Evolutionary conservation across 2,329 filamentous ascomycete genomes (phyloP).

Genomic region (Penicillium sp.): DNA sequence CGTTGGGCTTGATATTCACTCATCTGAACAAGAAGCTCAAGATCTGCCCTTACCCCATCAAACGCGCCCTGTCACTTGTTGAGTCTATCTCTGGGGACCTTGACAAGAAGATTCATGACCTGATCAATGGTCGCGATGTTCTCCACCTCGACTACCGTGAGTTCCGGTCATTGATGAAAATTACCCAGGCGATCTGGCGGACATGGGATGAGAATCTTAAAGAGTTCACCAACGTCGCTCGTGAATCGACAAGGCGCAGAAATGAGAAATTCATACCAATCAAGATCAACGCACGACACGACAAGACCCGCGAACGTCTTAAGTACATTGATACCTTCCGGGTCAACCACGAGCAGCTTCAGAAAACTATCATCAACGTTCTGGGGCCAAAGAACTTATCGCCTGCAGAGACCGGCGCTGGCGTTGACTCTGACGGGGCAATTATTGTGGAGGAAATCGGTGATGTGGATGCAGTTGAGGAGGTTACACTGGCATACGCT

Average conservation of each 20-base stretch:
- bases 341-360: slow-evolving; percentile 95
- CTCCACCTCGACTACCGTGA: slow-evolving; percentile 93
- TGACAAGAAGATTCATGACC: slow-evolving; percentile 79
- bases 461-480: slow-evolving; percentile 94
- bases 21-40: slow-evolving; percentile 98
- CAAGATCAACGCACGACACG: slow-evolving; percentile 88
- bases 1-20: slow-evolving; percentile 84
- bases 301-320: slow-evolving; percentile 84
- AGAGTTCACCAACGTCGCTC: slow-evolving; percentile 96
- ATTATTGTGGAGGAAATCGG: slow-evolving; percentile 91
- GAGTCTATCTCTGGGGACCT: slow-evolving; percentile 95
- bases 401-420: slow-evolving; percentile 51
- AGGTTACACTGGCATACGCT: slow-evolving; percentile 93
- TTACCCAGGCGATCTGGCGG: slow-evolving; percentile 82
- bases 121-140: slow-evolving; percentile 83
- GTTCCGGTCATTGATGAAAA: slow-evolving; percentile 82
- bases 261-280: slow-evolving; percentile 99
- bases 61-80: slow-evolving; percentile 87
- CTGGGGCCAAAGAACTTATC: slow-evolving; percentile 74
- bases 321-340: slow-evolving; percentile 95
- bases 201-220: slow-evolving; percentile 96
- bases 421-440: slow-evolving; percentile 59
- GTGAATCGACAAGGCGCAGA: slow-evolving; percentile 88
- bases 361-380: slow-evolving; percentile 96
- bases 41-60: slow-evolving; percentile 93